Base-by-base conservation (phyloP, 129 eudicot species). In the Ambrosia artemisiifolia region DNA sequence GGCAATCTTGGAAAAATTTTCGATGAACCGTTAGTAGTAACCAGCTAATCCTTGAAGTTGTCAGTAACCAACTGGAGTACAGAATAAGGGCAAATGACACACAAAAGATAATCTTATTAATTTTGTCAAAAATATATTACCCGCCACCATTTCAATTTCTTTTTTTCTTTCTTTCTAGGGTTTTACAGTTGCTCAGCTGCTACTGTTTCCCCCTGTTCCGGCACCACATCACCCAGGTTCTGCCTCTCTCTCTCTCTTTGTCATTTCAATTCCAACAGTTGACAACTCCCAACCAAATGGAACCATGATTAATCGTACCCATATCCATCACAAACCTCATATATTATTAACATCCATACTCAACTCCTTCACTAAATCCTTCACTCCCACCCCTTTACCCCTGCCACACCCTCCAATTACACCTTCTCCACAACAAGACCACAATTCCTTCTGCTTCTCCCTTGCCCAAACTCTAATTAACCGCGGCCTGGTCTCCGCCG, bases 401-500 rank as follows among this genome's bases (percentile, higher is more conserved):
- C 32, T 76, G 9, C 32, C 69, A 46, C 78, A 82, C 38, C 38
- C 80, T 43, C 46, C 80, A 12, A 3, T 35, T 7, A 8, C 40
- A 68, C 57, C 78, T 55, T 74, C 78, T 1, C 81, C 13, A 67
- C 80, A 7, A 35, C 48, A n/a, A 13, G 67, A 86, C 35, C 88
- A 81, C 13, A 83, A 67, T 46, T 72, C 75, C 59, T 63, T 75
- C 18, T 83, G 88, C 70, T 85, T 88, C 55, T 78, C 88, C 10
- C 62, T 83, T 38, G 88, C 76, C 16, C 82, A 83, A 46, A 75
- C 48, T 32, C 80, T 88, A 14, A 76, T 85, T 33, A 54, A 69
- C 1, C 78, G 83, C 2, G 88, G 90, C 13, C 69, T 61, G 13
- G 34, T 88, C 9, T 43, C 85, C n/a, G 81, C 90, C 7, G 88